phyloP scores from a whole-genome alignment of 805 yeast species.

The Torulaspora gathmanii region DNA sequence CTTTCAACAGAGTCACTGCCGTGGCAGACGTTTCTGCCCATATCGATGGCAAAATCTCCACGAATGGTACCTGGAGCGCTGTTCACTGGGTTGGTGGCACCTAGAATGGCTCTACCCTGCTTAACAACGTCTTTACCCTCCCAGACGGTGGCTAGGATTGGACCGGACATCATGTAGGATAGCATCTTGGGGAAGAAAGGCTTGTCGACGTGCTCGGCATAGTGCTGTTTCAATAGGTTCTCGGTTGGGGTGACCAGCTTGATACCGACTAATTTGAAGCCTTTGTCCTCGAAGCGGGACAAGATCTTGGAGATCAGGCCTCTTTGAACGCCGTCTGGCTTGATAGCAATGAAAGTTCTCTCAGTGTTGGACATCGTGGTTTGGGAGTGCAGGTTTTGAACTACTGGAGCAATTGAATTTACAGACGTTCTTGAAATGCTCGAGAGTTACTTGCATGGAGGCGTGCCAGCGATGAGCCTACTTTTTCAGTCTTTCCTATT shows the following conservation, averaged over 20 bases:
- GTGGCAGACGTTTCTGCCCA: slow-evolving; percentile 99
- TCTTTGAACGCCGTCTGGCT: slow-evolving; percentile 99
- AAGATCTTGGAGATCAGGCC: slow-evolving; percentile 88
- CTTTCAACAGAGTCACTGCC: slow-evolving; percentile 99
- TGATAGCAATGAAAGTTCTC: slow-evolving; percentile 89
- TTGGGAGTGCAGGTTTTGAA: neutral
- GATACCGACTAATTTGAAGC: slow-evolving; percentile 94
- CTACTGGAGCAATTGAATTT: neutral
- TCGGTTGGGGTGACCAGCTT: slow-evolving; percentile 88
- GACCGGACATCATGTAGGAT: slow-evolving; percentile 97
- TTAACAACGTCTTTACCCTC: slow-evolving; percentile 99
- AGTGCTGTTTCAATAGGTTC: slow-evolving; percentile 84
- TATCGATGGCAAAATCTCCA: slow-evolving; percentile 97
- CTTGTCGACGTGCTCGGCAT: slow-evolving; percentile 90
- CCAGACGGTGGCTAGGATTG: slow-evolving; percentile 99
- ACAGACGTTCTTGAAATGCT: no score
- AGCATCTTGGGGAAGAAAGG: slow-evolving; percentile 97
- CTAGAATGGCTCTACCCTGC: slow-evolving; percentile 95
- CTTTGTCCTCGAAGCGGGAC: slow-evolving; percentile 93
- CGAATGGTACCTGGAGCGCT: slow-evolving; percentile 99
- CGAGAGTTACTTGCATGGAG: no score
- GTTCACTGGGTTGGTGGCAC: slow-evolving; percentile 97
- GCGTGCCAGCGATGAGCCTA: no score
- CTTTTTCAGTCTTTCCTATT: no score
- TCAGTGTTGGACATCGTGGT: slow-evolving; percentile 40